Percentiles rank a stretch among this genome's conserved stretches.
These are phyloP conservation scores for Lophium mytilinum DNA, from an alignment of 495 filamentous ascomycete genomes.

Conservation along the genomic window DNA sequence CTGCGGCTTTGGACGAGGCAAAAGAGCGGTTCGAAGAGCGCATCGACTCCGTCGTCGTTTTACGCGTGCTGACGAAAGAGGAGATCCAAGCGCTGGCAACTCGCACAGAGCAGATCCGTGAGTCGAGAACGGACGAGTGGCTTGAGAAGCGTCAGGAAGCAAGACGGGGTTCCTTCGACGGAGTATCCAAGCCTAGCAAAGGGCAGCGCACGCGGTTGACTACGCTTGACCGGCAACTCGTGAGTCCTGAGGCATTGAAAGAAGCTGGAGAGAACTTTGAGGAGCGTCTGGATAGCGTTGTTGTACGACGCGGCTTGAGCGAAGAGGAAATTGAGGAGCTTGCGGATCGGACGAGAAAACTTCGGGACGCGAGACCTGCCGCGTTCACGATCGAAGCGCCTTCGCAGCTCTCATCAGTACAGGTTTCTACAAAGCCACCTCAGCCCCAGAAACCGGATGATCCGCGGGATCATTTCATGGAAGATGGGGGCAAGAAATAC, in stretches of 20 bases:
- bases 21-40: slow-evolving; percentile 68
- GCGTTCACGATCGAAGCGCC: no score
- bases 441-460: no score
- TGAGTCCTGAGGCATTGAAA: no score
- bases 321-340: neutral
- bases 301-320: neutral
- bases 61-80: slow-evolving; percentile 64
- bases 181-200: no score
- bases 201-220: no score
- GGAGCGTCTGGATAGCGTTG: neutral
- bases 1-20: slow-evolving; percentile 57
- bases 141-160: no score
- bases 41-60: slow-evolving; percentile 67
- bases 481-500: no score
- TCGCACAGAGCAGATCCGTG: slow-evolving; percentile 54
- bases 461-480: no score
- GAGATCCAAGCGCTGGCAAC: slow-evolving; percentile 66
- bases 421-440: no score
- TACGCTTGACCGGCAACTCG: no score
- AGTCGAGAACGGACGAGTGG: neutral
- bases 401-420: no score
- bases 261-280: neutral
- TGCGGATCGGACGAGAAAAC: neutral
- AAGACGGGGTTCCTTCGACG: no score
- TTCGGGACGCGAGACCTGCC: neutral